These are phyloP conservation scores for Camelina laxa DNA, from an alignment of 345 rosid genomes.

Conservation along the genomic window DNA sequence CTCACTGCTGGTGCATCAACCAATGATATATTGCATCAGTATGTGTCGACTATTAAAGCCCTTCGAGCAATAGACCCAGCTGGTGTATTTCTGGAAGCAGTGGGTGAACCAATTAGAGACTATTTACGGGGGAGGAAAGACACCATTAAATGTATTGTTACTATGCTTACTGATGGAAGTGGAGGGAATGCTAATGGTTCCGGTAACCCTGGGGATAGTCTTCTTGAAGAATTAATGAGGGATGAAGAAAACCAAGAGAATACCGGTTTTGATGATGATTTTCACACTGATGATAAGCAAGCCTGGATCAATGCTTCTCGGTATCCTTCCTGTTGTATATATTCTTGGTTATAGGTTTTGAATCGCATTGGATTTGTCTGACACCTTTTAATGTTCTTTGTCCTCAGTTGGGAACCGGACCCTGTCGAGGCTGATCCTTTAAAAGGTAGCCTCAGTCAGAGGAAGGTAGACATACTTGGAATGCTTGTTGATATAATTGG, in stretches of 20 bases:
- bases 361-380: slow-evolving; percentile 16
- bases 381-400: slow-evolving; percentile 19
- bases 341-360: slow-evolving; percentile 17
- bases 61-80: slow-evolving; percentile 91
- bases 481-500: slow-evolving; percentile 97
- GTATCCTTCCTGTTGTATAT: slow-evolving; percentile 45
- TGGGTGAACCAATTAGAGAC: slow-evolving; percentile 95
- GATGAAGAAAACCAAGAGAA: slow-evolving; percentile 90
- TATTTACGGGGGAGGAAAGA: slow-evolving; percentile 92
- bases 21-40: slow-evolving; percentile 97
- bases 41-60: slow-evolving; percentile 95
- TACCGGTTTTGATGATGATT: slow-evolving; percentile 69
- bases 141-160: slow-evolving; percentile 92
- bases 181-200: slow-evolving; percentile 85
- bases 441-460: slow-evolving; percentile 78
- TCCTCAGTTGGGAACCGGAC: slow-evolving; percentile 97
- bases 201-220: slow-evolving; percentile 89
- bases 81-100: slow-evolving; percentile 94
- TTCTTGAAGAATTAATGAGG: slow-evolving; percentile 94
- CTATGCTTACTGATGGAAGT: slow-evolving; percentile 96
- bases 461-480: slow-evolving; percentile 91
- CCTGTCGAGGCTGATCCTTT: slow-evolving; percentile 90
- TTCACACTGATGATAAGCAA: slow-evolving; percentile 84
- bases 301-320: slow-evolving; percentile 79
- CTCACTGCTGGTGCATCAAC: slow-evolving; percentile 99